phyloP scores from a whole-genome alignment of 2,329 filamentous ascomycete genomes.

The Herpomyces periplanetae region DNA sequence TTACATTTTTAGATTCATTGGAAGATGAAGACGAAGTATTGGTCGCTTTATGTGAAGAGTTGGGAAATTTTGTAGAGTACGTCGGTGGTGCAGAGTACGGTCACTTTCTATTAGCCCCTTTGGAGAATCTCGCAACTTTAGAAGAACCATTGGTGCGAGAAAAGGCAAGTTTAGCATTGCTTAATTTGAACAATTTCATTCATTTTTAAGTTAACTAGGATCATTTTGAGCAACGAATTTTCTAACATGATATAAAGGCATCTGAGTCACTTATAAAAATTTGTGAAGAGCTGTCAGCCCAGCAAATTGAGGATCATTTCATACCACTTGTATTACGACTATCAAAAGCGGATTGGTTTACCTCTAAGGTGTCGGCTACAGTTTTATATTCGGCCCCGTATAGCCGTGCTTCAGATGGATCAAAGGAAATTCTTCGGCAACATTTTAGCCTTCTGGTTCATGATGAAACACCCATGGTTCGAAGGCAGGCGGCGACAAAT shows the following conservation, averaged over 20 bases:
- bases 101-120: constrained; percentile 74
- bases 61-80: constrained; percentile 86
- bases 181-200: constrained; percentile 1
- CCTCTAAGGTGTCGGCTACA: constrained; percentile 88
- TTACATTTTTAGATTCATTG: constrained; percentile 34
- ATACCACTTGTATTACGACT: constrained; percentile 79
- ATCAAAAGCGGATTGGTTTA: constrained; percentile 98
- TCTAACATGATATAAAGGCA: constrained; percentile 17
- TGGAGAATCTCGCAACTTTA: constrained; percentile 92
- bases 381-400: constrained; percentile 81
- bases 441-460: constrained; percentile 77
- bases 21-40: constrained; percentile 97
- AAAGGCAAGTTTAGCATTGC: constrained; percentile 24
- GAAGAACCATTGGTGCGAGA: constrained; percentile 90
- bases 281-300: constrained; percentile 52
- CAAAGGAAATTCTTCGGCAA: constrained; percentile 62
- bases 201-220: constrained; percentile 2
- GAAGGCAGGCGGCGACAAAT: constrained; percentile 80
- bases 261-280: constrained; percentile 99
- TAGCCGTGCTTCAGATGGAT: constrained; percentile 45
- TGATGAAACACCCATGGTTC: constrained; percentile 95
- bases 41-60: constrained; percentile 78
- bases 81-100: constrained; percentile 74
- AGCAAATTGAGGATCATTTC: constrained; percentile 88
- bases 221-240: constrained; percentile 5